Evolutionary conservation across 108 stramenopile genomes (phyloP).

Genomic region (Chaetoceros muelleri): DNA sequence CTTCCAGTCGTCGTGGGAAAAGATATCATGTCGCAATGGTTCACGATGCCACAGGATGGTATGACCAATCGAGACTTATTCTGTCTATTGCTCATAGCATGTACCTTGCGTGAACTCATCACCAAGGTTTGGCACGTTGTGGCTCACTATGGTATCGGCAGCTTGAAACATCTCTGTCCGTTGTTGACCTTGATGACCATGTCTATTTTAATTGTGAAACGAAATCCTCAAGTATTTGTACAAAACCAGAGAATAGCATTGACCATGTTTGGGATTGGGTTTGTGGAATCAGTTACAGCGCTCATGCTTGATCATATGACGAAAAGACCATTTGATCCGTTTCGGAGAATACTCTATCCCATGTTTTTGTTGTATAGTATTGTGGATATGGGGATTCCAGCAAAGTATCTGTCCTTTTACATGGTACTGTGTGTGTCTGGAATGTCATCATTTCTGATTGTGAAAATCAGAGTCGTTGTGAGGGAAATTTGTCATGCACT

Average conservation of each 20-base stretch:
- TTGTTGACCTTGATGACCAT: constrained; percentile 23
- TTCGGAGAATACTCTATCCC: constrained; percentile 31
- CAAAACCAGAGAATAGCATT: constrained; percentile 46
- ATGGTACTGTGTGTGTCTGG: constrained; percentile 36
- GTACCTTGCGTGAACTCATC: constrained; percentile 42
- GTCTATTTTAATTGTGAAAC: constrained; percentile 26
- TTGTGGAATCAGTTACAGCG: constrained; percentile 72
- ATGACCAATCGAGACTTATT: constrained; percentile 44
- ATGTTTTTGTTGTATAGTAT: constrained; percentile 1
- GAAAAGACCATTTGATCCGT: constrained; percentile 22
- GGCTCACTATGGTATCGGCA: constrained; percentile 20
- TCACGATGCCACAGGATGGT: constrained; percentile 7
- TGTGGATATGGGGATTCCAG: constrained; percentile 2
- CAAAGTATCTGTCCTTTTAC: constrained; percentile 15
- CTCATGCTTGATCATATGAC: constrained; percentile 82
- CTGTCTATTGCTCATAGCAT: constrained; percentile 25
- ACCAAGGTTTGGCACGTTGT: constrained; percentile 30
- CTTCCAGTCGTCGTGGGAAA: constrained; percentile 2
- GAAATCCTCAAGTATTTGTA: constrained; percentile 27
- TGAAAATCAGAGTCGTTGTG: constrained; percentile 43
- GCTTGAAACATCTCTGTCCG: constrained; percentile 27
- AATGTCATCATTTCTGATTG: constrained; percentile 39
- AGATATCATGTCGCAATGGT: background rate
- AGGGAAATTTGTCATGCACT: constrained; percentile 65
- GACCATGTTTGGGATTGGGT: constrained; percentile 47